phyloP scores from a whole-genome alignment of 306 rosid genomes.

The Rosa chinensis region DNA sequence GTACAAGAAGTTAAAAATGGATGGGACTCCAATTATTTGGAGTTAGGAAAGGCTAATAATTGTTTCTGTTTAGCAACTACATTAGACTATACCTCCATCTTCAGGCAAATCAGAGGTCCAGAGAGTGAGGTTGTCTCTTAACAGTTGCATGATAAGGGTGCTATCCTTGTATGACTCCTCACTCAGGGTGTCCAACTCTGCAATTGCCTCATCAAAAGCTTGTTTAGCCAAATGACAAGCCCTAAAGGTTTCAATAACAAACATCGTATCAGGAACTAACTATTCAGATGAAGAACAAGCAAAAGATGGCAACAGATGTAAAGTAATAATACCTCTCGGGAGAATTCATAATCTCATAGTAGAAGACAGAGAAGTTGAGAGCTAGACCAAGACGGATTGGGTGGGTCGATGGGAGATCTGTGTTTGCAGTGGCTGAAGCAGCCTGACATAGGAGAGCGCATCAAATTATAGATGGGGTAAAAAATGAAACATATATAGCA shows the following conservation, averaged over 20 bases:
- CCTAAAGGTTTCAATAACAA: conserved; percentile 47
- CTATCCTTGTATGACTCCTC: conserved; percentile 99
- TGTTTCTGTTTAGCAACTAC: not conserved
- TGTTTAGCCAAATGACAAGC: conserved; percentile 99
- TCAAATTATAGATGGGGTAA: conserved; percentile 13
- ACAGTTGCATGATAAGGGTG: conserved; percentile 95
- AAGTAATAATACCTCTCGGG: conserved; percentile 71
- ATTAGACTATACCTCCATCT: conserved; percentile 74
- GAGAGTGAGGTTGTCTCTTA: conserved; percentile 98
- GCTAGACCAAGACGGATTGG: conserved; percentile 99
- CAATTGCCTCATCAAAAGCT: conserved; percentile 98
- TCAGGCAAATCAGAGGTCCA: conserved; percentile 99
- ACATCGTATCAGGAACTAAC: conserved; percentile 22
- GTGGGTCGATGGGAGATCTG: conserved; percentile 93
- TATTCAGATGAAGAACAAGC: conserved; percentile 11
- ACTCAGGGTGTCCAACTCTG: conserved; percentile 96
- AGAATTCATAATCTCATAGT: conserved; percentile 96
- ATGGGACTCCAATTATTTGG: not conserved
- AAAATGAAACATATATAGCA: conserved; percentile 8
- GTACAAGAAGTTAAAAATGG: not conserved
- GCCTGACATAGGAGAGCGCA: conserved; percentile 44
- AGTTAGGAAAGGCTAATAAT: conserved; percentile 1
- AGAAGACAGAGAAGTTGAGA: conserved; percentile 95
- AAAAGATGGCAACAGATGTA: conserved; percentile 4
- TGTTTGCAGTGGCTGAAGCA: conserved; percentile 84